These are phyloP conservation scores for Amaranthus tricolor DNA, from an alignment of 179 eudicot species.

Conservation along the genomic window DNA sequence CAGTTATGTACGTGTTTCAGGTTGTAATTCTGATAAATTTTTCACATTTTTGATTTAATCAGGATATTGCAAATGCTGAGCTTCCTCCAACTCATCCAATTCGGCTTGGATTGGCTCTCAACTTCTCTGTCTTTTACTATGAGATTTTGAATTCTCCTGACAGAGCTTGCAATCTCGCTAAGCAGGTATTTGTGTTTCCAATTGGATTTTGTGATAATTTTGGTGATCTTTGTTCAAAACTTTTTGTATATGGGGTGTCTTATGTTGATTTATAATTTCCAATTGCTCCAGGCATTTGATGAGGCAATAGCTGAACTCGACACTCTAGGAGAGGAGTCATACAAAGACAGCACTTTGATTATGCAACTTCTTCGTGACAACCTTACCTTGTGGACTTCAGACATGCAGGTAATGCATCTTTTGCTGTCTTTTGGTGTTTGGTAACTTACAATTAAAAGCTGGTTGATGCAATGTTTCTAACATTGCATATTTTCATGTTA, in stretches of 20 bases:
- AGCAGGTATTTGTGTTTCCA: slow-evolving; percentile 33
- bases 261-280: neutral
- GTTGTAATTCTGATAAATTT: neutral
- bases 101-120: slow-evolving; percentile 49
- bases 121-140: slow-evolving; percentile 53
- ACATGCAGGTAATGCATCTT: slow-evolving; percentile 49
- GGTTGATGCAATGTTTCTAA: neutral
- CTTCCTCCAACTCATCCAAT: slow-evolving; percentile 60
- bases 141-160: slow-evolving; percentile 57
- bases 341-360: slow-evolving; percentile 76
- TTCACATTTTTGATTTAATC: neutral
- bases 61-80: slow-evolving; percentile 71
- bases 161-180: slow-evolving; percentile 48
- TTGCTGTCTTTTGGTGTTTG: neutral
- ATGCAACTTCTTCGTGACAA: slow-evolving; percentile 78
- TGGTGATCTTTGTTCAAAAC: neutral
- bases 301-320: slow-evolving; percentile 75
- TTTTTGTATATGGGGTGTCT: neutral
- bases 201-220: neutral
- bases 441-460: neutral
- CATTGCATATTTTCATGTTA: slow-evolving; percentile 5
- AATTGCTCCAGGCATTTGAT: slow-evolving; percentile 47
- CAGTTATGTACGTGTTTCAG: neutral
- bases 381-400: slow-evolving; percentile 72
- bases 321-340: slow-evolving; percentile 67